Evolutionary conservation across 306 rosid species (phyloP), one percentile per base, ranked within the genome.

Genomic region (Herpetospermum pedunculosum): DNA sequence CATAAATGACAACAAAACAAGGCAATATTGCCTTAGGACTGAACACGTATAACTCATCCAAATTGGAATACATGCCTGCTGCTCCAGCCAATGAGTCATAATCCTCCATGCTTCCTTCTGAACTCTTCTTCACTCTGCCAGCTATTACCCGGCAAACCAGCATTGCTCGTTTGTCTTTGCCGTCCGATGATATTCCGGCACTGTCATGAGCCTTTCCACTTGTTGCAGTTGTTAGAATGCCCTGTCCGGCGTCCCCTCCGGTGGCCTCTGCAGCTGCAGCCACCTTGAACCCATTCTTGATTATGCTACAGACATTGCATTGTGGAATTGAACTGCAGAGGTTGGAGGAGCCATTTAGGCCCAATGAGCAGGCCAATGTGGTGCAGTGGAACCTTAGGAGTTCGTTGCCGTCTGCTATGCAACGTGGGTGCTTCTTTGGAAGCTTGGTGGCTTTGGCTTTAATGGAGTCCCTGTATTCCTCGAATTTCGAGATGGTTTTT

Each of bases 141-240:
- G 99, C 97, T 72, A 94, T 91, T 82, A 94, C 99, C 28, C 99
- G 40, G 83, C 99, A 94, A 79, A 94, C 99, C 85, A 94, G 82
- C 99, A 94, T 94, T 23, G 97, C 99, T 76, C 96, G 83, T 75
- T 73, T 82, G 48, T 85, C 87, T 4, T 70, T 46, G 1, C 77
- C 80, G 4, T 81, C 87, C 1, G 5, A 26, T 11, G 80, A 40
- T 30, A 62, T 74, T 19, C 60, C 78, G 0, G 90, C 96, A 29
- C 79, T 83, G 74, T 94, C 97, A 18, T 94, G 99, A 0, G 99
- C 99, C 77, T 79, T 91, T 19, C 97, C 99, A 8, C 99, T 94
- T 0, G 97, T 89, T 2, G 96, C 99, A 0, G 97, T 89, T 1
- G 99, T 94, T 77, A 91, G 79, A 67, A 94, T 91, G 2, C 96